phyloP scores from a whole-genome alignment of 129 eudicot genomes.

The Ambrosia trifida region DNA sequence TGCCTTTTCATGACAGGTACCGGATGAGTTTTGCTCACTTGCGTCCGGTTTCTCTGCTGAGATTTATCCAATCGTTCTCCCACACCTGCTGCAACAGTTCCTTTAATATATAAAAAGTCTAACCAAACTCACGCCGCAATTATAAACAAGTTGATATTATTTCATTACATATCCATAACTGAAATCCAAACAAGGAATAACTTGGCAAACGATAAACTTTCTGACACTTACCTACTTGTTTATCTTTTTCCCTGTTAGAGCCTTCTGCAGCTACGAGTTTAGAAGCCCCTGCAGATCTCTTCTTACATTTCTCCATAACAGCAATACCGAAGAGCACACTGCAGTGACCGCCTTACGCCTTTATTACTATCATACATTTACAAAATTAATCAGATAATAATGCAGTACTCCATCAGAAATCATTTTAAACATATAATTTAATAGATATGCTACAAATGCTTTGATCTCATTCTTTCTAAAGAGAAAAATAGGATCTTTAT shows the following conservation, averaged over 20 bases:
- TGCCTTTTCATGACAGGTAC: constrained; percentile 23
- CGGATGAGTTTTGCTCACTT: constrained; percentile 23
- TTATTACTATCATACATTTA: not conserved
- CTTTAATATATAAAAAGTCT: not conserved
- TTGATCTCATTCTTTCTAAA: not conserved
- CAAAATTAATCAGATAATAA: not conserved
- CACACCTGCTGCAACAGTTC: constrained; percentile 21
- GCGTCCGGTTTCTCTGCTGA: constrained; percentile 16
- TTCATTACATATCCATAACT: not conserved
- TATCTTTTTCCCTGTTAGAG: constrained; percentile 28
- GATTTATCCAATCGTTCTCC: constrained; percentile 31
- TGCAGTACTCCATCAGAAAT: constrained; percentile 5
- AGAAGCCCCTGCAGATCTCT: constrained; percentile 29
- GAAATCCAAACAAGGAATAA: not conserved
- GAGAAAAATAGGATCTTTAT: not conserved
- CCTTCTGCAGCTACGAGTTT: constrained; percentile 29
- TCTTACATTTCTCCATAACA: constrained; percentile 31
- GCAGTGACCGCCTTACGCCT: constrained; percentile 1
- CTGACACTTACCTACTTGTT: constrained; percentile 27
- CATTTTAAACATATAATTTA: not conserved
- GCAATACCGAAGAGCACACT: constrained; percentile 19
- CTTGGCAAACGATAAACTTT: not conserved
- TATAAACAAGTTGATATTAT: not conserved
- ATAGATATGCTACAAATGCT: not conserved
- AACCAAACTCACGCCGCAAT: not conserved